Evolutionary conservation across 78 protist genomes (phyloP).

Genomic region (Dictyostelium capitatum): DNA sequence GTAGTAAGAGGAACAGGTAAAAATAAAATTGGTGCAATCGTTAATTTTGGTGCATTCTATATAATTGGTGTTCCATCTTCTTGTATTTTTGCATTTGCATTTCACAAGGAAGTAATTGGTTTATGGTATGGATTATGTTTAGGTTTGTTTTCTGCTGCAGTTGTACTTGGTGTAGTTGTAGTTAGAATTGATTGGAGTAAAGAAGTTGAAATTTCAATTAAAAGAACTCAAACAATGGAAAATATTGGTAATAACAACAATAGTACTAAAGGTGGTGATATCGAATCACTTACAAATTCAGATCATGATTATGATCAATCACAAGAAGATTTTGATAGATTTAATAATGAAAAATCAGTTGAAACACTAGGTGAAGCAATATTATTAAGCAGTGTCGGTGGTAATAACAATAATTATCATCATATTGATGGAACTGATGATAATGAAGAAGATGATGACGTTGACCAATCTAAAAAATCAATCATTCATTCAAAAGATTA

Average conservation of each 20-base stretch:
- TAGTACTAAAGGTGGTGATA: neutral
- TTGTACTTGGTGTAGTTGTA: conserved; percentile 16
- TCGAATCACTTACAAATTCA: neutral
- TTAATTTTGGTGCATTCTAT: conserved; percentile 57
- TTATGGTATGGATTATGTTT: conserved; percentile 68
- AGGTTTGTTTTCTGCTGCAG: conserved; percentile 34
- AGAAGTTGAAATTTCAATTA: conserved; percentile 37
- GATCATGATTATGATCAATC: neutral
- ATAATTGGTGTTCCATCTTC: conserved; percentile 51
- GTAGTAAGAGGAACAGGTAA: conserved; percentile 72
- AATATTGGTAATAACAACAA: neutral
- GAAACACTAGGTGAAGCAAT: neutral
- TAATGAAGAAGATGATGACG: neutral
- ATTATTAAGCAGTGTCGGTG: neutral
- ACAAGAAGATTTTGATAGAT: conserved; percentile 8
- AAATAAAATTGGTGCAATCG: conserved; percentile 71
- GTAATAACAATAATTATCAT: neutral
- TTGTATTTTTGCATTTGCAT: conserved; percentile 48
- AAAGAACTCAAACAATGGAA: conserved; percentile 8
- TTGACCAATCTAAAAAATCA: neutral
- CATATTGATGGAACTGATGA: neutral
- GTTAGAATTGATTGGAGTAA: conserved; percentile 42
- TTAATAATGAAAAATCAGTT: conserved; percentile 4
- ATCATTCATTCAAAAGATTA: neutral
- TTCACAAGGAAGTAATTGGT: conserved; percentile 35